Evolutionary conservation across 1,284 basidiomycete species (phyloP), one percentile per base, ranked within the genome.

Genomic region (Rhodotorula sp.): DNA sequence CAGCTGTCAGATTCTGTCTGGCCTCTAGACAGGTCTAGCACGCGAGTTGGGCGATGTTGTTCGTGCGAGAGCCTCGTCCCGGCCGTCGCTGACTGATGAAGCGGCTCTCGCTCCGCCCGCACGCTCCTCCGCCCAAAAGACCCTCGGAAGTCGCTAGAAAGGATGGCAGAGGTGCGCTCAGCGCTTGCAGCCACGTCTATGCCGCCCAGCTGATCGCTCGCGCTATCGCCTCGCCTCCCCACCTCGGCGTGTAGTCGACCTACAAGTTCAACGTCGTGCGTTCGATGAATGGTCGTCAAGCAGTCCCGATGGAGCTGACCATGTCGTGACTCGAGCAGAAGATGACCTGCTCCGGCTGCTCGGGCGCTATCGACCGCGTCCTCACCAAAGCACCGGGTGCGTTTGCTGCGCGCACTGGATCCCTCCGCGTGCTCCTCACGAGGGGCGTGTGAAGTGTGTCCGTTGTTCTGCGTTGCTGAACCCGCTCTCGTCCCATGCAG

Each of bases 271-370:
- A 77, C 41, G 77, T 78, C 57, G 77, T 76, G 41, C 52, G 73
- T 25, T 41, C 42, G 13, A 23, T 13, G 13, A 10, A 8, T 10
- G 19, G 34, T 21, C 34, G 2, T 23, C 27, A 10, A 14, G 16
- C 13, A 21, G 27, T 17, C 45, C 16, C 16, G 19, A 34, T 9
- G 8, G 16, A 12, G 25, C 34, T n/a, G 34, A 34, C 21, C 1
- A 9, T 9, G 23, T 13, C 3, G 42, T 27, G 27, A 27, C 45
- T 19, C 44, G 19, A 41, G 9, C 73, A 74, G 74, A 57, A 63
- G 60, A 78, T 78, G 77, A 77, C 77, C 19, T 78, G 77, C 68
- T 52, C 54, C 13, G 77, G 77, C 44, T 78, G 77, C 68, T 78
- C 77, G 5, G 75, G 77, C 5, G 77, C 77, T 1, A 62, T 78